A percentile compares a stretch with the other conserved stretches of the same genome.
phyloP scores from a whole-genome alignment of 2,329 filamentous ascomycete genomes.

The Aspergillus neotritici region DNA sequence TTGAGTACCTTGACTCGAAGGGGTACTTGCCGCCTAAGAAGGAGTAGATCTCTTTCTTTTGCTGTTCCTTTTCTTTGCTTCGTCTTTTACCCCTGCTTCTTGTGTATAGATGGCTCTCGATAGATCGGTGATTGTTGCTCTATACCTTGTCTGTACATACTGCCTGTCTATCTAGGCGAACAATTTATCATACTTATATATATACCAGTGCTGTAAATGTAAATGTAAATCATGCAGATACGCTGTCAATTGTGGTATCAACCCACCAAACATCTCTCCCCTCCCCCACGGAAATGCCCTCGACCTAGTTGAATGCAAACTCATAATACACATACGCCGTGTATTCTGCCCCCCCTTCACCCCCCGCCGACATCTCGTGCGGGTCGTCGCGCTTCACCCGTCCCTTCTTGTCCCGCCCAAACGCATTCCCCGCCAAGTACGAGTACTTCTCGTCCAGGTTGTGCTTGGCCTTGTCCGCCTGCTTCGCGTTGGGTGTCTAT shows the following conservation, averaged over 20 bases:
- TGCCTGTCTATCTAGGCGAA: background rate
- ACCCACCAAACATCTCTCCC: background rate
- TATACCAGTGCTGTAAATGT: background rate
- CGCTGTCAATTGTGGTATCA: constrained; percentile 13
- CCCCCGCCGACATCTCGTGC: constrained; percentile 72
- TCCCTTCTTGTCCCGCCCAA: constrained; percentile 89
- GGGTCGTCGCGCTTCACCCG: constrained; percentile 87
- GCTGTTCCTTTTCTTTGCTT: background rate
- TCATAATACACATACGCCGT: constrained; percentile 97
- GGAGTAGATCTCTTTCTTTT: constrained; percentile 19
- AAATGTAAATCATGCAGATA: constrained; percentile 12
- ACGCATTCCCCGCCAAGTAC: constrained; percentile 90
- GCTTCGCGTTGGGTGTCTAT: constrained; percentile 71
- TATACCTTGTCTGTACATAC: constrained; percentile 7
- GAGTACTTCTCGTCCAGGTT: constrained; percentile 79
- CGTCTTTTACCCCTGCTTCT: background rate
- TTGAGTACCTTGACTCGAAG: constrained; percentile 67
- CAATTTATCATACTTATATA: background rate
- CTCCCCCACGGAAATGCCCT: constrained; percentile 1
- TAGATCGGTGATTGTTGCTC: background rate
- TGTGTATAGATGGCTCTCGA: constrained; percentile 1
- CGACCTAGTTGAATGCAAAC: constrained; percentile 64
- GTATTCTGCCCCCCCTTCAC: constrained; percentile 74
- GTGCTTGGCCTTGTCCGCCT: constrained; percentile 70
- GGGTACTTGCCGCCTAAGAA: constrained; percentile 50